Base-by-base conservation (phyloP, 345 rosid genomes). In the Hibiscus syriacus region DNA sequence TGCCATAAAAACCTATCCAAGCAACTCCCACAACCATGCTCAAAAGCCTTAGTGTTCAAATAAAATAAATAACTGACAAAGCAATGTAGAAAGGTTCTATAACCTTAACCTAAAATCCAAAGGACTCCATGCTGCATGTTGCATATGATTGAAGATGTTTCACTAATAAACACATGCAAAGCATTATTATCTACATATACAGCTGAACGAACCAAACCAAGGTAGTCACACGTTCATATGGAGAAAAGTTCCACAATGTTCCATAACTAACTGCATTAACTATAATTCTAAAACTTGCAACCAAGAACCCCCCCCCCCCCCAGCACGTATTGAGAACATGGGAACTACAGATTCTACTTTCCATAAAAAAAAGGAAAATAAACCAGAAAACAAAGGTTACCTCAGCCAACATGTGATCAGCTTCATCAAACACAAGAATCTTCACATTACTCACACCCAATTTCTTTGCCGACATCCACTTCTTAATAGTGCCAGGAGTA, bases 381-480 rank as follows among this genome's bases (percentile, higher is more conserved):
- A 50, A 68, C 23, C 59, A 67, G 43, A 14, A 54, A 30, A 70
- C 1, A 38, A 68, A 23, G 58, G 66, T 48, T 78, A 94, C 99
- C 83, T 86, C 84, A 65, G 92, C 93, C 68, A 94, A 79, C 99
- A 94, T 94, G 76, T 89, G 98, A 81, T 94, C 99, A 60, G 98
- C 99, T 79, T 91, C 98, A 73, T 94, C 98, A 79, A 91, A 94
- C 61, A 94, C 98, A 59, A 94, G 96, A 76, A 94, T 83, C 81
- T 85, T 86, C 73, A 91, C 52, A 69, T 10, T 77, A 68, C 30
- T 62, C 17, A 76, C 60, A 45, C 86, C 78, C 77, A 94, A 73
- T 75, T 85, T 91, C 86, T 72, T 94, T 4, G 20, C 64, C 0
- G 95, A 49, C 80, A 88, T 85, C 86, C 91, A 83, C 74, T 73